Evolutionary conservation across 345 rosid species (phyloP), one percentile per base, ranked within the genome.

Genomic region (Sapria himalayana): DNA sequence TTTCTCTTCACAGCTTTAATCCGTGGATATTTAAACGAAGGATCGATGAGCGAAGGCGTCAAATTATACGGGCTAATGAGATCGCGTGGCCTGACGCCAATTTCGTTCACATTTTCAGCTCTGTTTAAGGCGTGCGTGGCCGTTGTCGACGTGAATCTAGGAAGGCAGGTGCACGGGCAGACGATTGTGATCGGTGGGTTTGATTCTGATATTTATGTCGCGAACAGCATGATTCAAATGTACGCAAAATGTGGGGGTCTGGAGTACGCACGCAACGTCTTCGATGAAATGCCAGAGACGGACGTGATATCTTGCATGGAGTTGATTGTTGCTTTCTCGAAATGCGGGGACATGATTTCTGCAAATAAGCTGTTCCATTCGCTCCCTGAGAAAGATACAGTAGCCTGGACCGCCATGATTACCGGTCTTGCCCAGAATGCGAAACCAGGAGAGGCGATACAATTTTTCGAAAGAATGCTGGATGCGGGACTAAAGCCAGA

Each of bases 401-500:
- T 77, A 45, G 74, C 70, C 15, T 80, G 85, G 85, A 78, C 91
- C 0, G 74, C 89, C 0, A 89, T 82, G 84, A 73, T 76, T 14
- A 70, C 74, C 0, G 91, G 93, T 8, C 72, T 62, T 5, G 70
- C 60, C 0, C 91, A 78, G 55, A 82, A 78, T 40, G 84, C 74
- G 33, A 68, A 52, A 56, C 98, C 98, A 15, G 48, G 64, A 37
- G 74, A 82, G 51, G 93, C 85, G 6, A 36, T 82, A 22, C 57
- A 48, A 21, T 52, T 44, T 29, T 89, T 82, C 19, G 56, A 63
- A 54, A 65, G 60, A 48, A 76, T 82, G 94, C 78, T 49, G 60
- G 52, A 51, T 19, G 50, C 50, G 0, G 73, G 85, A n/a, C 43
- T 70, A 15, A 29, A 25, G 35, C 52, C 58, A 0, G 85, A 86